These are phyloP conservation scores for Penicillium polonicum DNA, from an alignment of 2,329 filamentous ascomycete genomes.

Conservation along the genomic window DNA sequence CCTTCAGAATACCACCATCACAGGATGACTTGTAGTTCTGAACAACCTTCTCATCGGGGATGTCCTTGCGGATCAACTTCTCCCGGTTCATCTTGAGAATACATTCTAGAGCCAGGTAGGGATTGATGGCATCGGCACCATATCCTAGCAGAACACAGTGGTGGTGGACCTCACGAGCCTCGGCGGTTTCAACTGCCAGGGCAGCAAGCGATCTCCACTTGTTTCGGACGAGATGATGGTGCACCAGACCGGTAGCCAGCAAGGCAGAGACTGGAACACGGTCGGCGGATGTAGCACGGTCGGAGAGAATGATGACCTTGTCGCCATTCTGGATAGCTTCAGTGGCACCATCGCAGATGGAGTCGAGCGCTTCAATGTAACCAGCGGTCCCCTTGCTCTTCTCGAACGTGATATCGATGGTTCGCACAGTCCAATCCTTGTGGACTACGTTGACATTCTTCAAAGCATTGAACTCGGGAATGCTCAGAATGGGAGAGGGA, in stretches of 20 bases:
- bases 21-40: slow-evolving; percentile 96
- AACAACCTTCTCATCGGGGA: slow-evolving; percentile 77
- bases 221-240: slow-evolving; percentile 92
- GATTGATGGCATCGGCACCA: slow-evolving; percentile 90
- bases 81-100: slow-evolving; percentile 96
- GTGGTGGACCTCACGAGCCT: slow-evolving; percentile 95
- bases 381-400: slow-evolving; percentile 79
- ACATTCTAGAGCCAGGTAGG: slow-evolving; percentile 93
- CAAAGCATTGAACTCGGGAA: slow-evolving; percentile 85
- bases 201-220: slow-evolving; percentile 91
- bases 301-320: slow-evolving; percentile 84
- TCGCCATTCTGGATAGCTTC: slow-evolving; percentile 79
- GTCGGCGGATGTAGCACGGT: slow-evolving; percentile 78
- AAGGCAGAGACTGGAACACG: slow-evolving; percentile 83
- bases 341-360: slow-evolving; percentile 81
- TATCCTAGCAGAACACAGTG: slow-evolving; percentile 98
- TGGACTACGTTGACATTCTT: slow-evolving; percentile 72
- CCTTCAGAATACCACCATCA: slow-evolving; percentile 93
- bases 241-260: slow-evolving; percentile 86
- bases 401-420: slow-evolving; percentile 89
- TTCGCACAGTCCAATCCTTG: slow-evolving; percentile 80
- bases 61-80: slow-evolving; percentile 85
- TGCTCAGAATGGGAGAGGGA: slow-evolving; percentile 83
- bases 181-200: slow-evolving; percentile 84
- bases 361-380: slow-evolving; percentile 82